phyloP scores from a whole-genome alignment of 805 yeast genomes.

The Suhomyces xylopsoci region DNA sequence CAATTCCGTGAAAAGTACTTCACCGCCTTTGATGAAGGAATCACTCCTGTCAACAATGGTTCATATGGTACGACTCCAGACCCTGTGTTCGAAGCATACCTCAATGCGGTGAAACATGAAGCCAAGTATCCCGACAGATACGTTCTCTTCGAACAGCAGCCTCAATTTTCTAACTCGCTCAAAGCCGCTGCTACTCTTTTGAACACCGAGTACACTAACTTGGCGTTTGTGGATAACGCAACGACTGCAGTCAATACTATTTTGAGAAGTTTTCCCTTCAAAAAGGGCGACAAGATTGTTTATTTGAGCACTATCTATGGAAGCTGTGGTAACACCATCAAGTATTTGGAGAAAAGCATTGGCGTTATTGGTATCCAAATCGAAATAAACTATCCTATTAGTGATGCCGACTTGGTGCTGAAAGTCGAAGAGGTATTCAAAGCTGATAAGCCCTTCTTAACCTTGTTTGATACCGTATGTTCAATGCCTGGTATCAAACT shows the following conservation, averaged over 20 bases:
- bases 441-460: constrained; percentile 30
- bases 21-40: constrained; percentile 34
- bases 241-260: constrained; percentile 58
- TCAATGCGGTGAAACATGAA: constrained; percentile 21
- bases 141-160: constrained; percentile 23
- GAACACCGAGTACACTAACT: constrained; percentile 43
- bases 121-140: constrained; percentile 48
- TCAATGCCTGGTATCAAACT: constrained; percentile 63
- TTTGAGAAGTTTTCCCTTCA: constrained; percentile 51
- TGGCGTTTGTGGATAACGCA: constrained; percentile 59
- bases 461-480: constrained; percentile 55
- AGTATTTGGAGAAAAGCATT: constrained; percentile 32
- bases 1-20: constrained; percentile 48
- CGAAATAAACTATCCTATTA: constrained; percentile 13
- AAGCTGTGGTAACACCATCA: constrained; percentile 52
- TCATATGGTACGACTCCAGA: constrained; percentile 58
- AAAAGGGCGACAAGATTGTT: constrained; percentile 50
- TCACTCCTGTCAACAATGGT: constrained; percentile 59
- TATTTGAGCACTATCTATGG: constrained; percentile 50
- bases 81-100: constrained; percentile 40
- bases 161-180: constrained; percentile 32
- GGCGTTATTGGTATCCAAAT: constrained; percentile 23
- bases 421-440: constrained; percentile 21
- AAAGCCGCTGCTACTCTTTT: constrained; percentile 38
- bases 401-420: constrained; percentile 20